Conservation (phyloP, 2,329 filamentous ascomycete genomes). For the Anthostomella pinea region DNA sequence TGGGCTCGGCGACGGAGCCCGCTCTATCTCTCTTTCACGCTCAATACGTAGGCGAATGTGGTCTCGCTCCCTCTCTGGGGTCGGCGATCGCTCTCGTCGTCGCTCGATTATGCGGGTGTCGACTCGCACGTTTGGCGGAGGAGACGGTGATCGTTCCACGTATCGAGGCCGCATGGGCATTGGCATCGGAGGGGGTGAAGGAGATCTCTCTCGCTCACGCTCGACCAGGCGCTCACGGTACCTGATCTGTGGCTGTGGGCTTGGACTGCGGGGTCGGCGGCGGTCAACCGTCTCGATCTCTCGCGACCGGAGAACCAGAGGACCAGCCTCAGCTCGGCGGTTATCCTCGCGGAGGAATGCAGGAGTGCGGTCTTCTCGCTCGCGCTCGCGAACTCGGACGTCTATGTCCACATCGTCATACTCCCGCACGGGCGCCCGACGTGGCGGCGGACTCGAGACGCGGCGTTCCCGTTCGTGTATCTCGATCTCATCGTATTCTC, state of each 20-base stretch:
- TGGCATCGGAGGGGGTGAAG: slow-evolving; percentile 31
- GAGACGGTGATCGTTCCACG: slow-evolving; percentile 40
- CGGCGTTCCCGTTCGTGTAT: too few species aligned
- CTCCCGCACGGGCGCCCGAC: slow-evolving; percentile 7
- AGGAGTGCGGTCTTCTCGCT: slow-evolving; percentile 43
- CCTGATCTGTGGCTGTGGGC: slow-evolving; percentile 37
- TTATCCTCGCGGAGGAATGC: slow-evolving; percentile 51
- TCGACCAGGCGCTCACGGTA: slow-evolving; percentile 45
- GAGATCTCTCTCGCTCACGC: slow-evolving; percentile 41
- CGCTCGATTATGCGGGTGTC: slow-evolving; percentile 27
- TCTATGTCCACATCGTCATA: slow-evolving; percentile 38
- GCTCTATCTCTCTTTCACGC: slow-evolving; percentile 41
- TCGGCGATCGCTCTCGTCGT: slow-evolving; percentile 34
- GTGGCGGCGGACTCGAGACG: too few species aligned
- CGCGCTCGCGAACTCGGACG: slow-evolving; percentile 42
- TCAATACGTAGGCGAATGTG: slow-evolving; percentile 49
- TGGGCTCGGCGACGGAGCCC: slow-evolving; percentile 43
- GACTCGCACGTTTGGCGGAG: slow-evolving; percentile 23
- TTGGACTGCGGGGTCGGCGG: slow-evolving; percentile 42
- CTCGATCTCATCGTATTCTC: slow-evolving; percentile 34
- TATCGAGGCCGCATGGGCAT: slow-evolving; percentile 40
- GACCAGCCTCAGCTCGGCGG: slow-evolving; percentile 46
- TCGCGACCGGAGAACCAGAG: slow-evolving; percentile 52
- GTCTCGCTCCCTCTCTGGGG: slow-evolving; percentile 39
- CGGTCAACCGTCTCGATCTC: slow-evolving; percentile 55